Percentiles rank a stretch among this genome's conserved stretches.
These are phyloP conservation scores for Diplosphaera chodatii DNA, from an alignment of 139 green algal species.

Conservation along the genomic window DNA sequence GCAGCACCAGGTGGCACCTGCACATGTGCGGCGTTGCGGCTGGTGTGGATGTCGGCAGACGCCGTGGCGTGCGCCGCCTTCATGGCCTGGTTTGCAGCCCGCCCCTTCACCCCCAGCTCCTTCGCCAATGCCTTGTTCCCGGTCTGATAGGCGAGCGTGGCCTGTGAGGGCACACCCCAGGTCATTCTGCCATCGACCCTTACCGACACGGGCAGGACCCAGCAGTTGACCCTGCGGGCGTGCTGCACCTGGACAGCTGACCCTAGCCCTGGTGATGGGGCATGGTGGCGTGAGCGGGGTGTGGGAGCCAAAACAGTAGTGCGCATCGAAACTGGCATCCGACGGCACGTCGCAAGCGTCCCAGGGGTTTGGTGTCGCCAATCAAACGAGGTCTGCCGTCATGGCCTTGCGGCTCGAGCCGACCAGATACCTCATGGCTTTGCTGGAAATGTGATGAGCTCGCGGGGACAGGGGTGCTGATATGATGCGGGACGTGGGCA, in stretches of 20 bases:
- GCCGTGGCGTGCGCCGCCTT: slow-evolving; percentile 48
- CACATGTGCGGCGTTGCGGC: slow-evolving; percentile 31
- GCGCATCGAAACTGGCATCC: not conserved
- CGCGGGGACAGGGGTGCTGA: too few relatives aligned
- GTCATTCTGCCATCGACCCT: too few relatives aligned
- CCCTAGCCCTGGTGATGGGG: too few relatives aligned
- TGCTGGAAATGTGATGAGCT: not conserved
- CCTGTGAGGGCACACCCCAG: slow-evolving; percentile 19
- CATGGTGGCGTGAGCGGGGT: too few relatives aligned
- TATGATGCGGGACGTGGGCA: too few relatives aligned
- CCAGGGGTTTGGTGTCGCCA: not conserved
- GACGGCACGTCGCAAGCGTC: not conserved
- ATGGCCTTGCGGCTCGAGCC: not conserved
- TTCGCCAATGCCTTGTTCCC: slow-evolving; percentile 63
- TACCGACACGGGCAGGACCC: too few relatives aligned
- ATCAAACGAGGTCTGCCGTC: slow-evolving; percentile 1
- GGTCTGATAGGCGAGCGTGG: slow-evolving; percentile 61
- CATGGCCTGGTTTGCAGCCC: slow-evolving; percentile 56
- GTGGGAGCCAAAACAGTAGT: not conserved
- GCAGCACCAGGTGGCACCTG: not conserved
- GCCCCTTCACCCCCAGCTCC: slow-evolving; percentile 54
- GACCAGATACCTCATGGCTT: slow-evolving; percentile 1
- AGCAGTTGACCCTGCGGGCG: too few relatives aligned
- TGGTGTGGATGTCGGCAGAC: slow-evolving; percentile 35
- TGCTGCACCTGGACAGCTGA: too few relatives aligned